Evolutionary conservation across 495 filamentous ascomycete genomes (phyloP), one percentile per base, ranked within the genome.

Genomic region (Glonium stellatum): DNA sequence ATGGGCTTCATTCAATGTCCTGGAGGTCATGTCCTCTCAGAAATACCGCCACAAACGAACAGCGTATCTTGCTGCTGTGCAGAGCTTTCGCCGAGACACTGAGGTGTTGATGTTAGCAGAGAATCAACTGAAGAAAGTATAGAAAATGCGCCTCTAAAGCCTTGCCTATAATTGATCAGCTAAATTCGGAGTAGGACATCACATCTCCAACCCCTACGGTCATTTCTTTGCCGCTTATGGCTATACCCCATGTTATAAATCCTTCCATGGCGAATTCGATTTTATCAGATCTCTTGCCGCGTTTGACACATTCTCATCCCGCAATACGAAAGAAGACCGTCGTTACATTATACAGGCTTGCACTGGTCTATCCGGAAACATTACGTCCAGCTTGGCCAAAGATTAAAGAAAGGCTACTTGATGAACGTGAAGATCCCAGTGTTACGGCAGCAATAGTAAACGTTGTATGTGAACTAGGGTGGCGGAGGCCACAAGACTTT

Each of bases 31-130:
- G 93, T 95, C 91, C 22, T 93, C 89, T 5, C 73, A 85, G 15
- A 97, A 96, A 72, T 96, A 96, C 71, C 79, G 88, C 37, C 93
- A 96, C 71, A 98, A 98, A 72, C 77, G 93, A 60, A 89, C 96
- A 44, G 93, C 91, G 25, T 98, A 98, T 74, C 82, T 98, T n/a
- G 92, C 87, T 4, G 93, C 93, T 1, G 89, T 92, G 19, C 93
- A 98, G 76, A 97, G 88, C 76, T 97, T 97, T 69, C 84, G 92
- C 15, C 80, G 90, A 1, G 92, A 97, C 65, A 98, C 93, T 15
- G 93, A 98, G 68, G 93, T 97, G 19, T 77, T 97, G 67, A 97
- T 98, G 93, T 78, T 98, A 67, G 92, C 92, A 19, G 97, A 95
- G 47, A 98, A 98, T 72, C 77, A 96, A 64, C 72, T 98, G 67